Base-by-base conservation (phyloP, 345 rosid species). In the Salix purpurea region DNA sequence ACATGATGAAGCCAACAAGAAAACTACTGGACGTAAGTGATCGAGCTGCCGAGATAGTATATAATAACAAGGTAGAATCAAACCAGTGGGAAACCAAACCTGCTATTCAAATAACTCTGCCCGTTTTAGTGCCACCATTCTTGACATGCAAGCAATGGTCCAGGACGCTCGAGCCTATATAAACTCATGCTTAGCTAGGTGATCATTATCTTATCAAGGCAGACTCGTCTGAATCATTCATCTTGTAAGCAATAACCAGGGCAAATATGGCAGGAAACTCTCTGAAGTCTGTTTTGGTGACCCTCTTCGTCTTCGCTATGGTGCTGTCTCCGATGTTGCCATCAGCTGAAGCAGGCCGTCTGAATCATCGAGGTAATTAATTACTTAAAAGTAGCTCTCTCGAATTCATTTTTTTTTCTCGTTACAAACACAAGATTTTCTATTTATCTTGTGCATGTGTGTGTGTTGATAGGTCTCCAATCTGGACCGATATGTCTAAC, bases 301-400 rank as follows among this genome's bases (percentile, higher is more conserved):
- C 68, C 44, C 42, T 76, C 67, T 37, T 77, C 65, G 18, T 71
- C 34, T 62, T 77, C 16, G 70, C 70, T 12, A 28, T 77, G 71
- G 75, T 77, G 8, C 65, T 65, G 4, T 77, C 80, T 48, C 71
- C 75, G 11, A 48, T 36, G 0, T 0, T 50, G 1, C 80, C 75
- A 7, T 3, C 62, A n/a, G 23, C 28, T 2, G 65, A 71, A 50
- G 80, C 75, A 65, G 70, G 54, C 52, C 66, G 75, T 4, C 2
- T 50, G 5, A 77, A 64, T 50, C 50, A 50, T 46, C 67, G 19
- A 30, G 67, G 68, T 61, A 24, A 52, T 52, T 50, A 30, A 15
- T 37, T 36, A 30, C 42, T 34, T 74, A 46, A 5, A 11, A 7
- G 48, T 1, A 3, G 14, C 62, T 56, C 62, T 56, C 62, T n/a